Evolutionary conservation across 2,329 filamentous ascomycete species (phyloP).

Genomic region (Arthrinium puccinioides): DNA sequence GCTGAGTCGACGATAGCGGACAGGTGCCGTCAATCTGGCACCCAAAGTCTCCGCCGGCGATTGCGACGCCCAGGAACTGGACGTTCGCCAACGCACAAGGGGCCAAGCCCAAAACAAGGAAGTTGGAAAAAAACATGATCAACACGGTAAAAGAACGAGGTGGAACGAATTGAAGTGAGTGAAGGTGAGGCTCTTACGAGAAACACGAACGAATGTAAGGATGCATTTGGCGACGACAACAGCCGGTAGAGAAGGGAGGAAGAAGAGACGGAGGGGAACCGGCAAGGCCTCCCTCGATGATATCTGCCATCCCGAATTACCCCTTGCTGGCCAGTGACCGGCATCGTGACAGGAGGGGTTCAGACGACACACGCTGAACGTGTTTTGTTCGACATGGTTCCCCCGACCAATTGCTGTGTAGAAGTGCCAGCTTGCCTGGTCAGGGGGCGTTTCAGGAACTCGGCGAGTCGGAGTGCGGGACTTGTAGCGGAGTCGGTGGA

Average conservation of each 20-base stretch:
- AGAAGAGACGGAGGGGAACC: background rate
- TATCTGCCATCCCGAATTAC: too few relatives aligned
- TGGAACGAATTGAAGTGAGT: conserved; percentile 8
- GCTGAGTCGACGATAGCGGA: conserved; percentile 24
- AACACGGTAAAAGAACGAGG: conserved; percentile 12
- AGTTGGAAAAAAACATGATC: conserved; percentile 17
- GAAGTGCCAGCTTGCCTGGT: too few relatives aligned
- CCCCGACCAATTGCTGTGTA: too few relatives aligned
- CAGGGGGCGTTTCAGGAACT: too few relatives aligned
- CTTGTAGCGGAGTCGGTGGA: too few relatives aligned
- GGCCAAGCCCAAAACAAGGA: conserved; percentile 13
- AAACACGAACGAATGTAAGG: conserved; percentile 1
- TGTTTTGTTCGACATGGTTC: too few relatives aligned
- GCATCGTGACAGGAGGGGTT: too few relatives aligned
- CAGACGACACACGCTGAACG: too few relatives aligned
- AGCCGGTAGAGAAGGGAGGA: background rate
- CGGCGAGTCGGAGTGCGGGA: too few relatives aligned
- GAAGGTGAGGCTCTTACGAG: conserved; percentile 2
- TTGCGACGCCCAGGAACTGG: conserved; percentile 31
- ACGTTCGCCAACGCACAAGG: conserved; percentile 17
- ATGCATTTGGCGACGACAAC: background rate
- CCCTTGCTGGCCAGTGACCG: too few relatives aligned
- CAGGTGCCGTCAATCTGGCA: conserved; percentile 37
- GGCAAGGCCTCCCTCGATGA: background rate
- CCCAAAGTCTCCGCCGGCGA: conserved; percentile 41